Evolutionary conservation across 805 yeast species (phyloP).

Genomic region (Cyberlindnera amylophila): DNA sequence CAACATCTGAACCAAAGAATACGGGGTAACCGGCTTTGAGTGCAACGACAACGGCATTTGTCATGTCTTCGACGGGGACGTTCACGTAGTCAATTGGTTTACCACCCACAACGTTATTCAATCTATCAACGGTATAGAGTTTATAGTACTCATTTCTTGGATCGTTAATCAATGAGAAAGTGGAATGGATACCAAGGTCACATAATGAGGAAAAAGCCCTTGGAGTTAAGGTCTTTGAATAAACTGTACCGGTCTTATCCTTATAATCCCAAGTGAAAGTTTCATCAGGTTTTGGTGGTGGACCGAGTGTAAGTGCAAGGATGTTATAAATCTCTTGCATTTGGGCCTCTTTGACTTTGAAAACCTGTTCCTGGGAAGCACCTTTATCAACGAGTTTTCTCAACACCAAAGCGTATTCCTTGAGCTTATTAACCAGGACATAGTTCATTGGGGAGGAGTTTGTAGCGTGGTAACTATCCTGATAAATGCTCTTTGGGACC

Average conservation of each 20-base stretch:
- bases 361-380: conserved; percentile 32
- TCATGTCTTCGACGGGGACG: conserved; percentile 51
- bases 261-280: conserved; percentile 68
- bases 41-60: conserved; percentile 58
- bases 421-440: conserved; percentile 59
- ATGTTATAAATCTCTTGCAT: conserved; percentile 60
- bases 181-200: conserved; percentile 45
- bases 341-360: conserved; percentile 40
- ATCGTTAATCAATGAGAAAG: conserved; percentile 70
- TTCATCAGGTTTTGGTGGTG: conserved; percentile 71
- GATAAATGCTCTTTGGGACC: conserved; percentile 68
- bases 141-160: conserved; percentile 68
- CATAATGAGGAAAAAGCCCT: conserved; percentile 55
- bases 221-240: conserved; percentile 53
- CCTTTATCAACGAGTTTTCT: conserved; percentile 45
- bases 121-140: conserved; percentile 64
- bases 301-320: conserved; percentile 62
- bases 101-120: conserved; percentile 70
- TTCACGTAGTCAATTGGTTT: conserved; percentile 68
- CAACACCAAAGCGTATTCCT: conserved; percentile 69
- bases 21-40: conserved; percentile 70
- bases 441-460: conserved; percentile 56
- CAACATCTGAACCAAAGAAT: conserved; percentile 85
- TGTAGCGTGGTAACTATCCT: conserved; percentile 53
- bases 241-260: conserved; percentile 56